Base-by-base conservation (phyloP, 495 filamentous ascomycete species). In the Alectoria sarmentosa region DNA sequence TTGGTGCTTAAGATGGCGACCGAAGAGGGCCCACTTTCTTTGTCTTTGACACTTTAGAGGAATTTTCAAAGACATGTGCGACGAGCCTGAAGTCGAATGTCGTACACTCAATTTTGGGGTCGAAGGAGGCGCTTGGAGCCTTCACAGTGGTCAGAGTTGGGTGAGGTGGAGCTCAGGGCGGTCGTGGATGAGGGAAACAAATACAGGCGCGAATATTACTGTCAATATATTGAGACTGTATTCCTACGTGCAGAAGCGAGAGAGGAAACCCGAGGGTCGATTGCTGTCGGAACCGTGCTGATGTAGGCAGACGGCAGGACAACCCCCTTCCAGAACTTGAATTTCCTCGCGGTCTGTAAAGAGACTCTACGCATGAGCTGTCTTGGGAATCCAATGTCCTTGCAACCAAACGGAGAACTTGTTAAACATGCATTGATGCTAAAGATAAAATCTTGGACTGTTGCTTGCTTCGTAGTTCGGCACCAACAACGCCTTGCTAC, bases 371-470 rank as follows among this genome's bases (percentile, higher is more conserved):
- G 19, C n/a, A 52, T 38, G 44, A 23, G 26, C 13, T 52, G 5
- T 15, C 26, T 2, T 32, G 49, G 14, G 49, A 32, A 14, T 32
- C 49, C 30, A 28, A 32, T 54, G 10, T 26, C 19, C 14, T 32
- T 34, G 30, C 21, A 55, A 19, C 52, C 30, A 21, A 9, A 7
- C 13, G 10, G 7, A 17, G 23, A 34, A 21, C 15, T 55, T 19
- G 52, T 66, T 62, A 98, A 70, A 94, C 83, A 76, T 96, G 88
- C 84, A 94, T 89, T 14, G 94, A 91, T 37, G 94, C 94, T 82
- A 99, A 80, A 65, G 90, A 96, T 74, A 99, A 79, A 69, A 99
- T 97, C 83, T 96, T 98, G 59, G 91, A 94, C 92, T 95, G 98
- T 74, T 93, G 86, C 77, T 88, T 92, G 66, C 87, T 84, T 68